phyloP scores from a whole-genome alignment of 306 rosid genomes.

The Lablab purpureus region DNA sequence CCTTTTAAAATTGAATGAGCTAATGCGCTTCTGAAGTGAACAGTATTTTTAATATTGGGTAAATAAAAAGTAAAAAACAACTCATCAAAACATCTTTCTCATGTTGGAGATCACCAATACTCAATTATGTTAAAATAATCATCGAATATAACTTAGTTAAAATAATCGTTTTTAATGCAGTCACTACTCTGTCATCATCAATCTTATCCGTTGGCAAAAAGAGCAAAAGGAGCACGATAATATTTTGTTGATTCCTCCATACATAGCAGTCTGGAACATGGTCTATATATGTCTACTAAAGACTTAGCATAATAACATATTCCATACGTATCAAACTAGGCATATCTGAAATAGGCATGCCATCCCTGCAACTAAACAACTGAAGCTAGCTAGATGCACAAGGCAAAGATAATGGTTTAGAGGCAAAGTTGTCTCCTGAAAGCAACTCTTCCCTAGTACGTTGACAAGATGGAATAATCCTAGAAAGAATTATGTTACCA shows the following conservation, averaged over 20 bases:
- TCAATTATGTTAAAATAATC: background rate
- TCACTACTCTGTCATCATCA: background rate
- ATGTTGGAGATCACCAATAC: background rate
- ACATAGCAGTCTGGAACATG: background rate
- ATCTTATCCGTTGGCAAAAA: background rate
- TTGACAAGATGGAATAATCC: background rate
- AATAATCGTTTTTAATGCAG: background rate
- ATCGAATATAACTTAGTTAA: background rate
- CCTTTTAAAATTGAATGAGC: background rate
- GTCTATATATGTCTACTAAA: constrained; percentile 12
- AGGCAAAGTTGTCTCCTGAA: constrained; percentile 11
- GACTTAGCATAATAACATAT: constrained; percentile 1
- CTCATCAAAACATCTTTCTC: background rate
- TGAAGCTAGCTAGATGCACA: constrained; percentile 30
- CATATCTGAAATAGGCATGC: background rate
- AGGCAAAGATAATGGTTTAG: constrained; percentile 14
- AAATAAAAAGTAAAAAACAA: background rate
- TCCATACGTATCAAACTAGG: background rate
- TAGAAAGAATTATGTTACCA: constrained; percentile 25
- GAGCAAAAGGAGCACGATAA: background rate
- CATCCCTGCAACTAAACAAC: constrained; percentile 23
- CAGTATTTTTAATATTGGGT: background rate
- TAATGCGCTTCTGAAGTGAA: background rate
- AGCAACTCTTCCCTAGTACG: background rate
- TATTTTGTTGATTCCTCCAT: constrained; percentile 6